Evolutionary conservation across 768 basidiomycete genomes (phyloP), one percentile per base, ranked within the genome.

Genomic region (Leccinum imitatum): DNA sequence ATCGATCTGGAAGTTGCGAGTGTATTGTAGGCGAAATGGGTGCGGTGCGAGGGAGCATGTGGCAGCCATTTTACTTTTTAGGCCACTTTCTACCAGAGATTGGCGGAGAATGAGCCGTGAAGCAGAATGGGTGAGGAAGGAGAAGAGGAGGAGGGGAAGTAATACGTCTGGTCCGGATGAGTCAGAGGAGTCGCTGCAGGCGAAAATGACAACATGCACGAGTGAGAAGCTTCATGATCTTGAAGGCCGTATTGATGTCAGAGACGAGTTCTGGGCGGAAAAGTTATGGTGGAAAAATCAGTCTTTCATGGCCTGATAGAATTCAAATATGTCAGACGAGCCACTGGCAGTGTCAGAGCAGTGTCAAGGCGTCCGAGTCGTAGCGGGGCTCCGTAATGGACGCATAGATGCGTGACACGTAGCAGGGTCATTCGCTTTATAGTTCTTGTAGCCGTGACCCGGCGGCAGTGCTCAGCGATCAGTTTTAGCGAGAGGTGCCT

Each of bases 1-100:
- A 62, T 86, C 81, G n/a, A 78, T 31, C 5, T 54, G 48, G n/a
- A 65, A 41, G 14, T 73, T 44, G 5, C 76, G 74, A 17, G 79
- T 80, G 66, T 82, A 82, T 2, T 68, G 52, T 13, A 83, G 66
- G 14, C 71, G 75, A 63, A 76, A 79, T 10, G 77, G 74, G 25
- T 58, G 58, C 2, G 58, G 30, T 11, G 31, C 51, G 11, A 63
- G 19, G 41, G 69, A 31, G 63, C 83, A 84, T 44, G 75, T 72
- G 3, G 66, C 59, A n/a, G 60, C 58, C 2, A 82, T 37, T 50
- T 61, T 60, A 35, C 19, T 11, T 10, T 50, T 4, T 39, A 66
- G 61, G 44, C 63, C 67, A 17, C 19, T 57, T 25, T 62, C 59
- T n/a, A 46, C 14, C 21, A 70, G 23, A 21, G 62, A 61, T 30